Conservation (phyloP, 345 rosid species). For the Eucalyptus pauciflora region DNA sequence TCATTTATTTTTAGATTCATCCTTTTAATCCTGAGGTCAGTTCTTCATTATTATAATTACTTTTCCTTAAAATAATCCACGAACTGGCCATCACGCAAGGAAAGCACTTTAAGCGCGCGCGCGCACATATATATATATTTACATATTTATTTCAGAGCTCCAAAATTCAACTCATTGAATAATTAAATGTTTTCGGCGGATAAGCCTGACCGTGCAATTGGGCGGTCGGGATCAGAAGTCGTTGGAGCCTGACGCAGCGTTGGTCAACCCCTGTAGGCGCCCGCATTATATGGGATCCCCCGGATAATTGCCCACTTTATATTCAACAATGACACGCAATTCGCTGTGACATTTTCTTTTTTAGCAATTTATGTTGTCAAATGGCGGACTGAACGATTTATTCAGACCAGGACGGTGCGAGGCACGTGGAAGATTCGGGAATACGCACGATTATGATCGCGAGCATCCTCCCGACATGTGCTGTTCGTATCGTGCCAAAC, state of each 20-base stretch:
- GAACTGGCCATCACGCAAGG: background rate
- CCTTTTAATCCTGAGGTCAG: background rate
- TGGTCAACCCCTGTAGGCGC: background rate
- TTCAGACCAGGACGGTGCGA: background rate
- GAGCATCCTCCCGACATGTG: background rate
- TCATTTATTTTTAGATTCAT: background rate
- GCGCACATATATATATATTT: background rate
- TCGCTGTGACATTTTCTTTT: background rate
- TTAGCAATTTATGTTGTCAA: background rate
- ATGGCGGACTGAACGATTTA: background rate
- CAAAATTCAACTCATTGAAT: background rate
- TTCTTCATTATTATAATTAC: background rate
- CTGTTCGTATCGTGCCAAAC: background rate
- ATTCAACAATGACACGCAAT: background rate
- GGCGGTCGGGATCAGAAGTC: background rate
- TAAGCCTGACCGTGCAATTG: background rate
- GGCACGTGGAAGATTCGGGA: background rate
- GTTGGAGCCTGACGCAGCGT: background rate
- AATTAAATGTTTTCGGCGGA: background rate
- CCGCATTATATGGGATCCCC: background rate
- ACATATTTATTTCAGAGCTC: background rate
- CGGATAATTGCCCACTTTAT: background rate
- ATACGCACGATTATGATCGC: background rate
- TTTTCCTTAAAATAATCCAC: background rate
- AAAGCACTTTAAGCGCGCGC: background rate